Evolutionary conservation across 768 basidiomycete species (phyloP), one percentile per base, ranked within the genome.

Genomic region (Multifurca ochricompacta): DNA sequence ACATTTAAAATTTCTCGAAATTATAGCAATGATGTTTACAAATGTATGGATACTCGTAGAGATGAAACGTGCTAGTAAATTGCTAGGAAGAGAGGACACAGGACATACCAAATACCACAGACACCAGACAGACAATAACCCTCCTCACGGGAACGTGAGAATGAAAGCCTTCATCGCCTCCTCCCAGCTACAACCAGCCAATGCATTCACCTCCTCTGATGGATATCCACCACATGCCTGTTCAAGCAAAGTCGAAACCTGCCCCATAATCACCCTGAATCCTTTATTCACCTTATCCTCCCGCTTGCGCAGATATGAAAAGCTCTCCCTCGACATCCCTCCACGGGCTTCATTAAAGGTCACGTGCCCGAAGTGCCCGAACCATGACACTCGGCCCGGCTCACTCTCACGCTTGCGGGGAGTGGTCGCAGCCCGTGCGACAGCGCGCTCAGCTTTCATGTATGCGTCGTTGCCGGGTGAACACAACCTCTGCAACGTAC

Each of bases 171-270:
- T 83, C 79, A 87, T 83, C 42, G 59, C 56, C 19, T 53, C 41
- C 63, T 82, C 79, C 85, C 84, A 87, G 57, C 73, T 77, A 63
- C 86, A 88, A 1, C 69, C 50, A 37, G 73, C 67, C 39, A 80
- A 66, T 5, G 69, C 71, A 13, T 67, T 61, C 40, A 53, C 59
- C 49, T 60, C 14, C 71, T 77, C 13, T 43, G 61, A 63, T n/a
- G 58, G 39, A 6, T 42, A 54, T 30, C 63, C 69, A 30, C 80
- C 81, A 58, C 85, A 86, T 6, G 60, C 63, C 3, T 66, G 36
- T 59, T 66, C 63, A 45, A 82, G 59, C 43, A 62, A 53, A 14
- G 43, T n/a, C 19, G 65, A 56, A 19, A 75, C 36, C 19, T 62
- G 35, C 14, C 59, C 59, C 66, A 81, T 54, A 25, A 78, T 71